Evolutionary conservation across 768 basidiomycete species (phyloP).

Genomic region (Boletus vinaceobasis): DNA sequence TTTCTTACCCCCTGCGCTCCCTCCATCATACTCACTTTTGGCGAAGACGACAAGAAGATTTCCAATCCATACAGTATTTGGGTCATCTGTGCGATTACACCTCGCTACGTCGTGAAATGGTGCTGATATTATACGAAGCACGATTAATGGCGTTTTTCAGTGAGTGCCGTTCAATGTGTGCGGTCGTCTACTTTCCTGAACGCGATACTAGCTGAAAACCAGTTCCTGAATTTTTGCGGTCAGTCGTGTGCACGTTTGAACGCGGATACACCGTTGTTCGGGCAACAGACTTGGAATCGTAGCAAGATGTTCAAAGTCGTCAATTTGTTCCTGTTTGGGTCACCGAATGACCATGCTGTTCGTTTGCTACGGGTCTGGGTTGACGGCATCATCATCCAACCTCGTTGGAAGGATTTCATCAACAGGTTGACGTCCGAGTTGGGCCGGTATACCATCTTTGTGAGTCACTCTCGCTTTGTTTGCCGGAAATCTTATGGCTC

Average conservation of each 20-base stretch:
- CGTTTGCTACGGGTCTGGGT: slow-evolving; percentile 16
- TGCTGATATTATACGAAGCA: slow-evolving; percentile 6
- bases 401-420: slow-evolving; percentile 11
- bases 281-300: slow-evolving; percentile 7
- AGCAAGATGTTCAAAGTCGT: not conserved
- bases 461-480: not conserved
- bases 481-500: not conserved
- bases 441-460: slow-evolving; percentile 13
- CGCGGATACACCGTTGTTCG: slow-evolving; percentile 6
- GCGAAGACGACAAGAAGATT: slow-evolving; percentile 1
- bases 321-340: slow-evolving; percentile 3
- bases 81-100: slow-evolving; percentile 6
- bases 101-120: not conserved
- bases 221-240: slow-evolving; percentile 13
- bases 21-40: not conserved
- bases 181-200: not conserved
- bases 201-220: slow-evolving; percentile 4
- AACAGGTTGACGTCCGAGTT: slow-evolving; percentile 4
- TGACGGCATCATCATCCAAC: slow-evolving; percentile 9
- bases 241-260: slow-evolving; percentile 11
- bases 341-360: slow-evolving; percentile 5
- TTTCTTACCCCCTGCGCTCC: not conserved
- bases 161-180: not conserved
- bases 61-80: slow-evolving; percentile 6
- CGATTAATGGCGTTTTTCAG: slow-evolving; percentile 13